Evolutionary conservation across 768 basidiomycete genomes (phyloP), one percentile per base, ranked within the genome.

Genomic region (Pulveroboletus sp.): DNA sequence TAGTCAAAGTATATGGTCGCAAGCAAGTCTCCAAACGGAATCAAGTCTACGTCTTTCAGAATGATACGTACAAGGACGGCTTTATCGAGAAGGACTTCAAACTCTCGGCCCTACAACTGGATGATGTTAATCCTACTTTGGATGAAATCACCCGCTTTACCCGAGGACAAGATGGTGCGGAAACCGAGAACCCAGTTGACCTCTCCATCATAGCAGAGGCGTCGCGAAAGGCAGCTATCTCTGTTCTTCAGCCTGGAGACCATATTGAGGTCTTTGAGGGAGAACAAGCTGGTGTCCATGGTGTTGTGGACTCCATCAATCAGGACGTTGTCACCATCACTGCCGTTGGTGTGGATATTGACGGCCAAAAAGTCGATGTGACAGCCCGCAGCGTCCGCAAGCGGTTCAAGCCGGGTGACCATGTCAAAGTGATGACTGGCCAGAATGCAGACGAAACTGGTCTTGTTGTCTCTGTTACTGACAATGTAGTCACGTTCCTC

Each of bases 221-320:
- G 3, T 89, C 94, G 2, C 76, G 86, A 40, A 93, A 91, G 63
- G 85, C 90, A 6, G 90, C 93, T n/a, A 87, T 93, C 31, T 81
- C 89, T 10, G 91, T 93, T 7, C 74, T 99, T n/a, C 93, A 96
- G 64, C 96, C 96, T 0, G 96, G 96, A 42, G 96, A 99, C 70
- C 90, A 93, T 57, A 84, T 99, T 40, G 96, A 99, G 65, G 92
- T 98, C 13, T 93, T 93, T 60, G 93, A 97, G 66, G 96, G 96
- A 38, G 93, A 97, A 69, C 93, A 97, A 65, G 77, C 88, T 7
- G 96, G 96, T 53, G 80, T 96, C 8, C 84, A 92, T 54, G 96
- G 96, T 69, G 80, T 88, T 10, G 91, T 99, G 26, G 91, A 94
- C 53, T 86, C 91, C 47, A 89, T 98, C 55, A 76, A 79, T 28